Conservation (phyloP, 805 yeast genomes). For the Soucietia sequanensis region DNA sequence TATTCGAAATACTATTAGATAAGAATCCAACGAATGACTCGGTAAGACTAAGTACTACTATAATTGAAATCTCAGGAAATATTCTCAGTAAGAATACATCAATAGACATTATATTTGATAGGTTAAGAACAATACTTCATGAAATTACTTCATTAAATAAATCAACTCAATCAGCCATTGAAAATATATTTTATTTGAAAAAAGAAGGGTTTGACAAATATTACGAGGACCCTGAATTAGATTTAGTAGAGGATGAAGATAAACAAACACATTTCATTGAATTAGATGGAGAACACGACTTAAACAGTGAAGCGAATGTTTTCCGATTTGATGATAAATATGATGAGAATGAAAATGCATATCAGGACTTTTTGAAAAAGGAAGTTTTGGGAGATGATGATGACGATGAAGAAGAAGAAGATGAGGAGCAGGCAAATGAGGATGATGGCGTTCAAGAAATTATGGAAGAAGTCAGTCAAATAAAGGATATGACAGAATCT, state of each 20-base stretch:
- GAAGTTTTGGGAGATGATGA: slow-evolving; percentile 47
- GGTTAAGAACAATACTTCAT: slow-evolving; percentile 58
- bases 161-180: slow-evolving; percentile 46
- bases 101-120: slow-evolving; percentile 52
- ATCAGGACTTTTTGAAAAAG: slow-evolving; percentile 32
- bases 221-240: slow-evolving; percentile 46
- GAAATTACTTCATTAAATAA: slow-evolving; percentile 42
- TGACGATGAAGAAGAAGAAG: slow-evolving; percentile 14
- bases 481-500: slow-evolving; percentile 69
- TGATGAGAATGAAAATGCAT: slow-evolving; percentile 49
- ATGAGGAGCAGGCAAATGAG: slow-evolving; percentile 13
- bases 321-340: slow-evolving; percentile 53
- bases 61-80: slow-evolving; percentile 55
- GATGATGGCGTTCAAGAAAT: slow-evolving; percentile 1
- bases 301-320: slow-evolving; percentile 46
- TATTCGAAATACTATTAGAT: slow-evolving; percentile 33
- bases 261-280: slow-evolving; percentile 53
- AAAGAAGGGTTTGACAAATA: slow-evolving; percentile 42
- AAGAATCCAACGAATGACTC: slow-evolving; percentile 52
- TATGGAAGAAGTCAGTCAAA: slow-evolving; percentile 16
- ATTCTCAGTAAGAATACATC: slow-evolving; percentile 45
- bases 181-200: slow-evolving; percentile 51
- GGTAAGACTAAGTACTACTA: slow-evolving; percentile 50
- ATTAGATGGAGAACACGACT: slow-evolving; percentile 50
- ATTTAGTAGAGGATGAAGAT: slow-evolving; percentile 65